Conservation (phyloP, 768 basidiomycete genomes). For the Mycena maculata region DNA sequence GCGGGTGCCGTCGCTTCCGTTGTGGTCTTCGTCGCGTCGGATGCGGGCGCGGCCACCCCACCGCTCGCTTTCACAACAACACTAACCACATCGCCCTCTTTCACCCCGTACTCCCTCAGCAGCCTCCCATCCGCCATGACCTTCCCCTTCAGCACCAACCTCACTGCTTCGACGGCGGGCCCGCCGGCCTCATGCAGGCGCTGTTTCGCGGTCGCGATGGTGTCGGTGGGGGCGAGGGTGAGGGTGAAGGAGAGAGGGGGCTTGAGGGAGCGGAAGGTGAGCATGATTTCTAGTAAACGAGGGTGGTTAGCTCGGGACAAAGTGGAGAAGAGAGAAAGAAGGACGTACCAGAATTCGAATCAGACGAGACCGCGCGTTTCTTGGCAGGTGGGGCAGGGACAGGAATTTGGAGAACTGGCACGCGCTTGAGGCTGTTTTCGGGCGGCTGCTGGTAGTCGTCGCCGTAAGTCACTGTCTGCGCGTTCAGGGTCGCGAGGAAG, state of each 20-base stretch:
- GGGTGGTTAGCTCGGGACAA: too few relatives aligned
- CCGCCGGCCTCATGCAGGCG: slow-evolving; percentile 78
- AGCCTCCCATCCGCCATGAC: slow-evolving; percentile 90
- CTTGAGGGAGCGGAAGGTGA: slow-evolving; percentile 94
- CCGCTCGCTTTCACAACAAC: slow-evolving; percentile 91
- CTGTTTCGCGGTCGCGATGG: slow-evolving; percentile 82
- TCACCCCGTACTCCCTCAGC: slow-evolving; percentile 89
- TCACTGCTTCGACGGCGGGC: slow-evolving; percentile 83
- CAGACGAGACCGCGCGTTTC: slow-evolving; percentile 36
- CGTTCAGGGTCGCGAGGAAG: slow-evolving; percentile 70
- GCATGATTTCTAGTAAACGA: too few relatives aligned
- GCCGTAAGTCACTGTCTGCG: slow-evolving; percentile 74
- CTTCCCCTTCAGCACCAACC: slow-evolving; percentile 94
- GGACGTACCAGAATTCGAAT: too few relatives aligned
- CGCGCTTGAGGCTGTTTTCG: slow-evolving; percentile 70
- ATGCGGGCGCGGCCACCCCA: too few relatives aligned
- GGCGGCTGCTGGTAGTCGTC: slow-evolving; percentile 85
- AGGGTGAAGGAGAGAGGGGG: slow-evolving; percentile 83
- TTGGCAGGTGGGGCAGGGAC: slow-evolving; percentile 68
- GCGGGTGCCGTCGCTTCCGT: slow-evolving; percentile 40
- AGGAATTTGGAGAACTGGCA: slow-evolving; percentile 76
- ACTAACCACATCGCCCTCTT: slow-evolving; percentile 84
- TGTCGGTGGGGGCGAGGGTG: slow-evolving; percentile 81
- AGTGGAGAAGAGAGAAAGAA: too few relatives aligned
- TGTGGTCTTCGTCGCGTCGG: too few relatives aligned